Base-by-base conservation (phyloP, 2,329 filamentous ascomycete species). In the Epichloe scottii region DNA sequence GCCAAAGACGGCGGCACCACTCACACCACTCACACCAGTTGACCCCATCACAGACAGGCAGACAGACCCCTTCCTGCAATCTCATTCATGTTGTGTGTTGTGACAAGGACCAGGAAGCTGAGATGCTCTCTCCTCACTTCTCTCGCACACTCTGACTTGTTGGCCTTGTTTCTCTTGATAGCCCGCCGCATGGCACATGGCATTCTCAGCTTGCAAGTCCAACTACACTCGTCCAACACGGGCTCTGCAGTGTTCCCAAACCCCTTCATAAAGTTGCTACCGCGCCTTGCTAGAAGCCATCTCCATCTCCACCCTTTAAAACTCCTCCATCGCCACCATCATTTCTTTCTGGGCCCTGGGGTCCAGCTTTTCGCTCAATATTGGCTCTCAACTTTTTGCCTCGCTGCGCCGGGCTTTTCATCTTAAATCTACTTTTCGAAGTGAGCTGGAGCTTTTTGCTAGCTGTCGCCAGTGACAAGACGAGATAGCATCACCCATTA, bases 231-330 rank as follows among this genome's bases (percentile, higher is more conserved):
- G 46, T 35, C 40, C 41, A 49, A 49, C 46, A 8, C 35, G 15
- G 8, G 26, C 15, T 14, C 46, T 43, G 46, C 45, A 15, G 42
- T 49, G 41, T 19, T 35, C 21, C 34, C 23, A n/a, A 42, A 35
- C 33, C 37, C 12, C 26, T 30, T 46, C 38, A 12, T 49, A 34
- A 19, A 40, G 12, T 10, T 43, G 30, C n/a, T n/a, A 7, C 19
- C 12, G 40, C 11, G 39, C 41, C 23, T 30, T 19, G 14, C 46
- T 44, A 19, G 33, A 49, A 35, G 26, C 14, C 33, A 33, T 37
- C 23, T 39, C 23, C 46, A 38, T 48, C 45, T 33, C 47, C 48
- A 48, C 43, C 37, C 17, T 49, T 21, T 4, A 46, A 49, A 46
- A 19, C 15, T 19, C 11, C 10, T 40, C 34, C 12, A 51, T 52